Evolutionary conservation across 768 basidiomycete species (phyloP), one percentile per base, ranked within the genome.

Genomic region (Mycena sanguinolenta): DNA sequence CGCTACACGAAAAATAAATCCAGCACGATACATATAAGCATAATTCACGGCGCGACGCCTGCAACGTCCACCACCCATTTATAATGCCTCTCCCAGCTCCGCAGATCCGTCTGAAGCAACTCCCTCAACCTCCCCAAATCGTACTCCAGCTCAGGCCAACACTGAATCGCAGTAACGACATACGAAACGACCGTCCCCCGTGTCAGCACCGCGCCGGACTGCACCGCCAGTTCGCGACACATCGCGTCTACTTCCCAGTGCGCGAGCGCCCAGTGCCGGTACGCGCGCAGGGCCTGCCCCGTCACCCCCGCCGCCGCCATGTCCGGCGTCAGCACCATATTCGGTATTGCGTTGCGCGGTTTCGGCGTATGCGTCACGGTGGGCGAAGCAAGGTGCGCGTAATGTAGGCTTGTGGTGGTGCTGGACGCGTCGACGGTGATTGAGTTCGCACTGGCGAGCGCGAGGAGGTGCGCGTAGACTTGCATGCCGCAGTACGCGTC

Each of bases 401-500:
- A 53, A 27, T 50, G 44, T 7, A 70, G 61, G 19, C 46, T n/a
- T 16, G 46, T 25, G 34, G 67, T 60, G 30, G 54, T 63, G 34
- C 55, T 54, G 27, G 54, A 60, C 59, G 46, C 19, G 52, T 74
- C 69, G 17, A 79, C 71, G 58, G 59, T 30, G 21, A 74, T 68
- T 3, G 62, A 70, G 27, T 75, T 67, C 58, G 75, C 50, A 19
- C 74, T 36, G 1, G 80, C 77, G n/a, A 81, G 62, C 2, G 75
- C 75, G 5, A 79, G 59, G 23, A 84, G 75, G 16, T 69, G 75
- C 6, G 74, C 58, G 42, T 79, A 82, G 12, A 82, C 77, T 73
- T 77, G 77, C 17, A 82, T 44, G 1, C 78, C 74, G 34, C 77
- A 78, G 67, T 83, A 82, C 17, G 77, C 82, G 67, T 84, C 83